Base-by-base conservation (phyloP, 805 yeast genomes). In the Candida broadrunensis region DNA sequence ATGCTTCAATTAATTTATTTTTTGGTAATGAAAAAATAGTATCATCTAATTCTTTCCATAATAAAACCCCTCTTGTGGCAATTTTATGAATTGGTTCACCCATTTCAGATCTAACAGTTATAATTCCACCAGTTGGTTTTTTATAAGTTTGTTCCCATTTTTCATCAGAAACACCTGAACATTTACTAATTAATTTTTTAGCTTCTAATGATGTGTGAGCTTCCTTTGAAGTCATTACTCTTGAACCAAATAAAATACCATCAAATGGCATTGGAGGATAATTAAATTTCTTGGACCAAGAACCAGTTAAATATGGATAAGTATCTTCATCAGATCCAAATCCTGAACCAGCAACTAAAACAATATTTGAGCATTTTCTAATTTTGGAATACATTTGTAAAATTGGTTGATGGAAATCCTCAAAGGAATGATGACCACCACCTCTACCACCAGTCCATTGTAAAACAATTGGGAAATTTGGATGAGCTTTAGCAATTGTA, bases 401-500 rank as follows among this genome's bases (percentile, higher is more conserved):
- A 52, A 93, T 79, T 52, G 99, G 98, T 61, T 90, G 91, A 68
- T 93, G 99, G 93, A 91, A 89, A 72, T 93, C 99, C 77, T 93
- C 99, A 60, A 82, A 93, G 37, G 98, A 91, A 69, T 93, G 99
- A 67, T 93, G 99, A 61, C 99, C 99, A 79, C 99, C 99, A 73
- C 97, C 99, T 79, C 99, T 90, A 68, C 99, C 99, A 78, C 98
- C 99, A 45, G 99, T 93, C 99, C 99, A 93, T 75, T 93, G 99
- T 55, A 93, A 72, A 41, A 93, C 91, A 58, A 93, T 88, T 49
- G 99, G 99, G 90, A 93, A 93, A 48, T 65, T 72, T 51, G 99
- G 99, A 70, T 90, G 95, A 37, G 95, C 90, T 61, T 86, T 88
- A 41, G 99, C 99, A 60, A 93, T 93, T 46, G 84, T 70, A 54